Conservation (phyloP, 78 protist species). For the Capsaspora owczarzaki region DNA sequence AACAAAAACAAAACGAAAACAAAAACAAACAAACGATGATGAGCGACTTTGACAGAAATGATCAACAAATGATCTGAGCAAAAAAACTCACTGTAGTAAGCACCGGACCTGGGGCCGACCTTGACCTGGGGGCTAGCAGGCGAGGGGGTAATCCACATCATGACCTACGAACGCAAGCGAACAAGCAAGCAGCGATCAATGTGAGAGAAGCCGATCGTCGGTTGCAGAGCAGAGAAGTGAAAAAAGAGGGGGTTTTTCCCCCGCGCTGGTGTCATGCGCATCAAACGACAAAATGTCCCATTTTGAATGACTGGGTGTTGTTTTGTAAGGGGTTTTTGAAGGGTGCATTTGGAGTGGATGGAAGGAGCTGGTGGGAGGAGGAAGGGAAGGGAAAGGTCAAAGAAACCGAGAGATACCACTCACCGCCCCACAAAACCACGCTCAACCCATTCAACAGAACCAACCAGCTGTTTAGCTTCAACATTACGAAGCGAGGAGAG, state of each 20-base stretch:
- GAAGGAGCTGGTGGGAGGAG: neutral
- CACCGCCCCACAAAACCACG: neutral
- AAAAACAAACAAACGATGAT: no score
- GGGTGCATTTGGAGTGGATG: no score
- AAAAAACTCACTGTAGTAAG: neutral
- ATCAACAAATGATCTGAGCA: no score
- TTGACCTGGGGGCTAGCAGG: neutral
- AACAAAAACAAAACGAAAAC: no score
- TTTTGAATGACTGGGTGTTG: no score
- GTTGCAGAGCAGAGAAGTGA: neutral
- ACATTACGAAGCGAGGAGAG: no score
- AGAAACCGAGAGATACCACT: neutral
- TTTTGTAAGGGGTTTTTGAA: no score
- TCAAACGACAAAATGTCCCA: no score
- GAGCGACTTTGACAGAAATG: no score
- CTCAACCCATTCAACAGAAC: neutral
- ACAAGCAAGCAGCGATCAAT: neutral
- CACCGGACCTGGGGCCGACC: neutral
- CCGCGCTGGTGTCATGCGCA: neutral
- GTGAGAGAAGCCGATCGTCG: neutral
- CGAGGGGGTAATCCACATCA: neutral
- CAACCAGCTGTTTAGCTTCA: no score
- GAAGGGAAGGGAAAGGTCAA: neutral
- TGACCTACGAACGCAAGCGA: neutral
- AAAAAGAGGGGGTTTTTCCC: neutral